Evolutionary conservation across 2,329 filamentous ascomycete species (phyloP), one percentile per base, ranked within the genome.

Genomic region (Penicillium fuscoglaucum): DNA sequence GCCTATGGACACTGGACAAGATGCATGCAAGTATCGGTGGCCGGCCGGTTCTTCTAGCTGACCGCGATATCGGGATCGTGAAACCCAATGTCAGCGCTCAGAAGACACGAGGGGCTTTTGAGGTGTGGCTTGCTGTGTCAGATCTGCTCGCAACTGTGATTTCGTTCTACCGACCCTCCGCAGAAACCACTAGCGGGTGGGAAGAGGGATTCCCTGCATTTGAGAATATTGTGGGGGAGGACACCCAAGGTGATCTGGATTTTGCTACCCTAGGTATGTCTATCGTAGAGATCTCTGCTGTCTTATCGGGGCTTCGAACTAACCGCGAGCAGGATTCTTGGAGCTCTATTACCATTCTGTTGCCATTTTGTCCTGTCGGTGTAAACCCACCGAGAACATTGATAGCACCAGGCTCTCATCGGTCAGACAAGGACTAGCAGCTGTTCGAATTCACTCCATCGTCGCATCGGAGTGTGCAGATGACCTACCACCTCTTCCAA

Each of bases 311-410:
- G 3, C 24, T 37, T 28, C 44, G 13, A 47, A 55, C 55, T 54
- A 53, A 61, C 54, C 24, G 35, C 9, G 31, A 28, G 10, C 50
- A 81, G 79, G 76, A 15, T 74, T 83, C 6, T 70, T 85, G 8
- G 83, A 85, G 57, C 69, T 85, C 2, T 84, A 81, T 67, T 84
- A 85, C 58, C 80, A 85, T 64, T 78, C 80, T 24, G 81, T 84
- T 52, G 82, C 81, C 37, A 84, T 86, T 65, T 74, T 84, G 2
- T 84, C 83, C 3, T 82, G 83, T 68, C 81, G 83, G 43, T 80
- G 80, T 41, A 67, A 65, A 45, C 40, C 63, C 21, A 59, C 62
- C n/a, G 66, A 72, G 40, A 55, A 51, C 33, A 77, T 74, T 15
- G 78, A 82, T 44, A 76, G 78, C 35, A 79, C 78, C 3, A 80